These are phyloP conservation scores for Phytophthora sojae DNA, from an alignment of 352 stramenopile species.

Conservation along the genomic window DNA sequence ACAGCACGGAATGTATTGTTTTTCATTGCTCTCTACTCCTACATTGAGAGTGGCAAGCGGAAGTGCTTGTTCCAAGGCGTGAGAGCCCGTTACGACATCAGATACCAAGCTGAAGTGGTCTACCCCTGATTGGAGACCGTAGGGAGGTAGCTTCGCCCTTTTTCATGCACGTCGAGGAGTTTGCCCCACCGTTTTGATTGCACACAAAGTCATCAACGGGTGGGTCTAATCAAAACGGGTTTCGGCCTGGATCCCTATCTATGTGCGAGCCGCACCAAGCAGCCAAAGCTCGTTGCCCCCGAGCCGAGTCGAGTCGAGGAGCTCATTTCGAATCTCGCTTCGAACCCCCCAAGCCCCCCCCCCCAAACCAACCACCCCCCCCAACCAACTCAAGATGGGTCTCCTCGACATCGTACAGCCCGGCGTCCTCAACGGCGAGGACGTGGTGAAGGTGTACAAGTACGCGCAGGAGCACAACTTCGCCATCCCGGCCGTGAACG, in stretches of 20 bases:
- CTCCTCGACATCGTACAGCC: slow-evolving; percentile 85
- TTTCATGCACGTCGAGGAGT: not conserved
- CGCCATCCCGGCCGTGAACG: slow-evolving; percentile 98
- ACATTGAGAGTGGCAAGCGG: too few species aligned
- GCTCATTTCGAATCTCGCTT: slow-evolving; percentile 49
- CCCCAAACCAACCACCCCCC: not conserved
- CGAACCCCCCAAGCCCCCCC: slow-evolving; percentile 24
- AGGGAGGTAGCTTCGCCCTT: not conserved
- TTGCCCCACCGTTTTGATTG: slow-evolving; percentile 14
- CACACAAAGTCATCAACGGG: slow-evolving; percentile 10
- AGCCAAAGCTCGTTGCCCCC: slow-evolving; percentile 4
- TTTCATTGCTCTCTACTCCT: too few species aligned
- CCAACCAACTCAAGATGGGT: slow-evolving; percentile 63
- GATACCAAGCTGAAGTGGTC: not conserved
- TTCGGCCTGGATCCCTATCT: slow-evolving; percentile 10
- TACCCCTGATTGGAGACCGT: not conserved
- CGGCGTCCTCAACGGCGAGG: slow-evolving; percentile 89
- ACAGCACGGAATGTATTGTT: too few species aligned
- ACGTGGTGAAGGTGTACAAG: slow-evolving; percentile 92
- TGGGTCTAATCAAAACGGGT: slow-evolving; percentile 6
- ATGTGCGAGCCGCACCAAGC: slow-evolving; percentile 17
- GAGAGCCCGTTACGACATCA: not conserved
- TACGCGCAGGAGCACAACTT: slow-evolving; percentile 95
- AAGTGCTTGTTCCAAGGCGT: not conserved
- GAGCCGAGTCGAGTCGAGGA: too few species aligned